Conservation (phyloP, 1,284 basidiomycete species). For the Naganishia liquefaciens region DNA sequence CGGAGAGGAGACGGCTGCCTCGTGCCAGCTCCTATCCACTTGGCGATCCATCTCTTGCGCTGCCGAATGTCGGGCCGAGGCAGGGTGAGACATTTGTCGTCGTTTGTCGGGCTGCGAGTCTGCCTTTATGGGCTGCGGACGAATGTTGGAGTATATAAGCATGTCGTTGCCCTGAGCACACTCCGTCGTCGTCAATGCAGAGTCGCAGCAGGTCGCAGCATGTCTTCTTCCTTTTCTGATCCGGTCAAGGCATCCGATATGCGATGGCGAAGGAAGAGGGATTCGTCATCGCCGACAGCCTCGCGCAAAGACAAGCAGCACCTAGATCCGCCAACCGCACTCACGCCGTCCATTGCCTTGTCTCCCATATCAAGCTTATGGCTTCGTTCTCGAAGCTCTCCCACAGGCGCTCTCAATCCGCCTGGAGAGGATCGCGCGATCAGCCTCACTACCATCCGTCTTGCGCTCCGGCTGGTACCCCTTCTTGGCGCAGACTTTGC, state of each 20-base stretch:
- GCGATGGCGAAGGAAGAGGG: background rate
- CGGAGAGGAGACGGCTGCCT: background rate
- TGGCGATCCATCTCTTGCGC: no score
- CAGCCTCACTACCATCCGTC: constrained; percentile 30
- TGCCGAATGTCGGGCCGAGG: background rate
- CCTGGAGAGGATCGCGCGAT: constrained; percentile 36
- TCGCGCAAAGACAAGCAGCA: background rate
- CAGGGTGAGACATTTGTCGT: background rate
- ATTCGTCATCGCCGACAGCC: background rate
- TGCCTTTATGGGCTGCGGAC: background rate
- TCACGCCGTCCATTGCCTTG: background rate
- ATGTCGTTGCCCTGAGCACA: background rate
- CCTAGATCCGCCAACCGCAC: background rate
- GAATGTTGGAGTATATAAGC: background rate
- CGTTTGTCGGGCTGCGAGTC: no score
- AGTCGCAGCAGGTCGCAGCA: background rate
- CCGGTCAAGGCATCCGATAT: background rate
- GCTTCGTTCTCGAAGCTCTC: constrained; percentile 26
- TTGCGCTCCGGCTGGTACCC: constrained; percentile 35
- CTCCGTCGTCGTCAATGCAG: background rate
- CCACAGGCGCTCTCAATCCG: constrained; percentile 12
- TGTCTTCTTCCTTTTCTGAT: background rate
- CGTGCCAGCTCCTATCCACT: no score
- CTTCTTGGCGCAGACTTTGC: constrained; percentile 32
- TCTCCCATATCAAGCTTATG: constrained; percentile 27